Conservation (phyloP, 257 asterid species). For the Prunella vulgaris region DNA sequence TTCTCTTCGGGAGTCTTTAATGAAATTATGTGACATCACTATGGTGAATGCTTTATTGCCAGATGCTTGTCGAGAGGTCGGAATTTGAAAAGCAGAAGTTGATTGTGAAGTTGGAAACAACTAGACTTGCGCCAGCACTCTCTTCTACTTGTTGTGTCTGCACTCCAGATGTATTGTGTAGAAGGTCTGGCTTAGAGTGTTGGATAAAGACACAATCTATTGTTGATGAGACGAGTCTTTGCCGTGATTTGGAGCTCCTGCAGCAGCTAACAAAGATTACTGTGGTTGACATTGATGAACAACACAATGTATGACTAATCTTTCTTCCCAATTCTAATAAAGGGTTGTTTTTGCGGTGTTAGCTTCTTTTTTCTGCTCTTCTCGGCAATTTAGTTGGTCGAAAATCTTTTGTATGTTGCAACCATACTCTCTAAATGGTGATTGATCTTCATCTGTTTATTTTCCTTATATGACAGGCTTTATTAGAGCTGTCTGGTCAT, state of each 20-base stretch:
- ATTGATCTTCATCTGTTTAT: slow-evolving; percentile 5
- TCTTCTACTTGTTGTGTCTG: slow-evolving; percentile 55
- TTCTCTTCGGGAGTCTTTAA: slow-evolving; percentile 3
- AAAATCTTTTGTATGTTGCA: not conserved
- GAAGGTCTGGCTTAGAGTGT: slow-evolving; percentile 42
- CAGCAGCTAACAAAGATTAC: slow-evolving; percentile 44
- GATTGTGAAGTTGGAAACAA: slow-evolving; percentile 24
- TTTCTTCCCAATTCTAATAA: slow-evolving; percentile 1
- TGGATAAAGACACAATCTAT: slow-evolving; percentile 64
- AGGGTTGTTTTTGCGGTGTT: not conserved
- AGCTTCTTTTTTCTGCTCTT: not conserved
- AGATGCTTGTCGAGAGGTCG: slow-evolving; percentile 62
- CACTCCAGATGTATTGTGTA: slow-evolving; percentile 46
- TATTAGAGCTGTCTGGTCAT: slow-evolving; percentile 37
- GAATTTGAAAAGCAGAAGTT: slow-evolving; percentile 55
- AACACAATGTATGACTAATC: slow-evolving; percentile 34
- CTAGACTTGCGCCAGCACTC: slow-evolving; percentile 26
- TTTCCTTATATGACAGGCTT: slow-evolving; percentile 42
- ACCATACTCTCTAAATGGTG: not conserved
- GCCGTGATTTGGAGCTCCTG: slow-evolving; percentile 62
- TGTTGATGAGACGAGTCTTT: slow-evolving; percentile 65
- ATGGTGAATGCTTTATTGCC: slow-evolving; percentile 16
- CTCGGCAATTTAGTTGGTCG: slow-evolving; percentile 6
- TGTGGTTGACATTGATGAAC: slow-evolving; percentile 46
- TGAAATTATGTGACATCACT: slow-evolving; percentile 9